Base-by-base conservation (phyloP, 2,329 filamentous ascomycete genomes). In the Exophiala sideris region DNA sequence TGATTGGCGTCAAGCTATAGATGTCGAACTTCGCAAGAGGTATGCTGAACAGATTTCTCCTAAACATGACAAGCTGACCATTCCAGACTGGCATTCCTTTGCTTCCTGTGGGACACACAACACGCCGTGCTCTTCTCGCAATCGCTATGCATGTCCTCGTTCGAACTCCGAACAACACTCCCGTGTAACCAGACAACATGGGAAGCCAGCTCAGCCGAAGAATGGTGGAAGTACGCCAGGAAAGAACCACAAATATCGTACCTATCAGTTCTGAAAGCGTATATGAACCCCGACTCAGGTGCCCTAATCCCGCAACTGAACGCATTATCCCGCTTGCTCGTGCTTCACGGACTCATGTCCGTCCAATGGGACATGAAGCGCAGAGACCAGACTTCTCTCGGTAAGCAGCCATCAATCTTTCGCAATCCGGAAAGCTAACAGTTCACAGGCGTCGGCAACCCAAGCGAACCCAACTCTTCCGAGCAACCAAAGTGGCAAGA, bases 41-140 rank as follows among this genome's bases (percentile, higher is more conserved):
- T 55, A 45, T 21, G 53, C 21, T 12, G 14, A 18, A 3, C 14
- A n/a, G 29, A 35, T 36, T 21, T 20, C 6, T n/a, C 12, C 35
- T 18, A 24, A 33, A 18, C 33, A 16, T 20, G 5, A 38, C 12
- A 20, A 20, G 46, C 36, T 36, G 34, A 39, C 8, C 29, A 32
- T 32, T n/a, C 5, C 20, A 59, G 57, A 70, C 68, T 83, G 0
- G 80, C 81, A 0, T 74, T 84, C 36, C 70, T 83, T 4, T 85
- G 81, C 62, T 86, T 86, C 64, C 80, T 85, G 72, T 85, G 82
- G 83, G 83, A 85, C 59, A 83, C 81, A 0, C 82, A 85, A 50
- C 82, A 85, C 56, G 82, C 82, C 0, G 80, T 85, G 0, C 71
- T 85, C 0, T 85, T 85, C 65, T 84, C 80, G n/a, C 82, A 85